Base-by-base conservation (phyloP, 805 yeast genomes). In the Candida tallmaniae region DNA sequence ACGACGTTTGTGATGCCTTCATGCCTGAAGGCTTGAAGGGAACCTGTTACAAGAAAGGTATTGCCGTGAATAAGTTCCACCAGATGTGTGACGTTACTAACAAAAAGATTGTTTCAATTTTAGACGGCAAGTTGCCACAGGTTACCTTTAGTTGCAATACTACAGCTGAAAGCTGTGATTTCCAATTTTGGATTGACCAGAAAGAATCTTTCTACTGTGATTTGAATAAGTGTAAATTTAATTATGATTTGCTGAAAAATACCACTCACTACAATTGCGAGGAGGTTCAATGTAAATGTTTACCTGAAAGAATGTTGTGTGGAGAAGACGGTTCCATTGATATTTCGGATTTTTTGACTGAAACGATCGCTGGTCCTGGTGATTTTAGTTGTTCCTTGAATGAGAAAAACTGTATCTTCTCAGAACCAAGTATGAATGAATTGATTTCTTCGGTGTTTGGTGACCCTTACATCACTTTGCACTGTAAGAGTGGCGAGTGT, bases 41-140 rank as follows among this genome's bases (percentile, higher is more conserved):
- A 8, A 86, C 95, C 0, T 93, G 98, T 57, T 90, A 88, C 59
- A 73, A 78, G 42, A 75, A 83, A 7, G 98, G 97, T 13, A 74
- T 85, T 47, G 62, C 88, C 29, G 90, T 93, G 15, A 80, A 85
- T 43, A 70, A 77, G 46, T 76, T 83, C 49, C 85, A 81, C 54
- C 97, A 87, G 60, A 84, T 83, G 82, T 93, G 98, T 69, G 83
- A 89, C 51, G 97, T 93, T 12, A 90, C 97, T 13, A 90, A 83
- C 52, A 69, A 78, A 41, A 93, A 90, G 58, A 89, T 93, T 44
- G 68, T 87, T 27, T 78, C 81, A 38, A 81, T 90, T 30, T 66
- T 93, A 45, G 68, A 78, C 12, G 96, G 96, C 0, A 74, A 78
- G 56, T 73, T 70, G 34, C 97, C 98, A 2, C 95, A 90, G 52